These are phyloP conservation scores for Samsoniella hepiali DNA, from an alignment of 2,329 filamentous ascomycete species.

Conservation along the genomic window DNA sequence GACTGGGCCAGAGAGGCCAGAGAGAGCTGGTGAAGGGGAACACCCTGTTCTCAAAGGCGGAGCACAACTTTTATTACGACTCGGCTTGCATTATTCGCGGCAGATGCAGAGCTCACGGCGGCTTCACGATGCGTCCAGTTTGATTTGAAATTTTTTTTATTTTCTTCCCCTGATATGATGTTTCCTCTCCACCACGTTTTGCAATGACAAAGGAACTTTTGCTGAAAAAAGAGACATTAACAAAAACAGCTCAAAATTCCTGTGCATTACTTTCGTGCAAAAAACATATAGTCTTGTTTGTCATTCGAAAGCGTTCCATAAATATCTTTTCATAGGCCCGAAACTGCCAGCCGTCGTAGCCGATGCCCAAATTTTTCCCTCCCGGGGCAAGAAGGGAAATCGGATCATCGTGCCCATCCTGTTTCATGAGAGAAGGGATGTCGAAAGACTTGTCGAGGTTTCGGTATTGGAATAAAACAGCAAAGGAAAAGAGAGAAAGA, in stretches of 20 bases:
- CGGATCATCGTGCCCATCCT: not conserved
- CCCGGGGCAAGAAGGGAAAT: not conserved
- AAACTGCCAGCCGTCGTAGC: conserved; percentile 2
- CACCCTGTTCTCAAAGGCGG: not conserved
- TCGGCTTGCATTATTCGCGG: not conserved
- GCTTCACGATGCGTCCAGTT: not conserved
- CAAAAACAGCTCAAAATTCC: conserved; percentile 6
- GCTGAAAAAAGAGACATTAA: conserved; percentile 3
- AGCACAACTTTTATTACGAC: not conserved
- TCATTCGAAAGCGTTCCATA: conserved; percentile 11
- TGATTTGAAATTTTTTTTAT: conserved; percentile 12
- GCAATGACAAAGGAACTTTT: conserved; percentile 6
- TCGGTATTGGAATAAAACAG: conserved; percentile 24
- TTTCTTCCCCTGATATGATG: conserved; percentile 9
- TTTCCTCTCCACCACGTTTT: conserved; percentile 11
- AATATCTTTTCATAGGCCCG: not conserved
- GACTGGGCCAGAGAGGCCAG: no score
- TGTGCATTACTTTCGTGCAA: conserved; percentile 9
- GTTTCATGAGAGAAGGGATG: not conserved
- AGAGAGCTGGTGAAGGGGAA: no score
- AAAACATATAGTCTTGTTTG: not conserved
- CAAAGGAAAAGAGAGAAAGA: conserved; percentile 21
- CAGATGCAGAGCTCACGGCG: not conserved
- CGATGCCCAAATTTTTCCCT: not conserved
- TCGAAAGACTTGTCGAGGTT: conserved; percentile 17